These are phyloP conservation scores for Jasminum sambac DNA, from an alignment of 257 asterid genomes.

Conservation along the genomic window DNA sequence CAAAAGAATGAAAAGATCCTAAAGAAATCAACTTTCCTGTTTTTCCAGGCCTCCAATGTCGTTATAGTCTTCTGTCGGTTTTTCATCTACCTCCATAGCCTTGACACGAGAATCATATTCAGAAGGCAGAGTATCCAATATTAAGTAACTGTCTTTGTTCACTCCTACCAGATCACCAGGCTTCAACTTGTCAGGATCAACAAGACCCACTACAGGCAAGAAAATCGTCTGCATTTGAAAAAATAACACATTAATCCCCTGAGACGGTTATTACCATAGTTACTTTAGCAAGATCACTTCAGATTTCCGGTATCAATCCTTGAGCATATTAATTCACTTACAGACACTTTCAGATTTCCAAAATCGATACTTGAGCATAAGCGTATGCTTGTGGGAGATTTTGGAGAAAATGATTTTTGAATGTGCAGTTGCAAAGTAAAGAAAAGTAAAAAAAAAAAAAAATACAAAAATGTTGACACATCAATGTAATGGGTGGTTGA, in stretches of 20 bases:
- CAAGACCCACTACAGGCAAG: slow-evolving; percentile 94
- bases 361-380: no score
- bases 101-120: slow-evolving; percentile 97
- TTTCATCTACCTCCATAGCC: slow-evolving; percentile 99
- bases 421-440: no score
- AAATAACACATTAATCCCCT: neutral
- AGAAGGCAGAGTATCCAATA: slow-evolving; percentile 91
- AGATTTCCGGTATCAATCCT: neutral
- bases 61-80: slow-evolving; percentile 96
- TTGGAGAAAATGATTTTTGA: no score
- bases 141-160: slow-evolving; percentile 93
- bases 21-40: slow-evolving; percentile 49
- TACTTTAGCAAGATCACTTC: neutral
- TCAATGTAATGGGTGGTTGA: no score
- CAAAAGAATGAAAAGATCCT: neutral
- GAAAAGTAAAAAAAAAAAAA: no score
- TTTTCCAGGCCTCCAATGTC: slow-evolving; percentile 97
- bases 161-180: slow-evolving; percentile 99
- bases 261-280: neutral
- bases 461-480: no score
- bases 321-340: neutral
- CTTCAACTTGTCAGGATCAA: slow-evolving; percentile 90
- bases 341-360: no score
- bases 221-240: slow-evolving; percentile 74
- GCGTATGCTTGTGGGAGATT: no score